Conservation (phyloP, 2,329 filamentous ascomycete genomes). For the Talaromyces sp. region DNA sequence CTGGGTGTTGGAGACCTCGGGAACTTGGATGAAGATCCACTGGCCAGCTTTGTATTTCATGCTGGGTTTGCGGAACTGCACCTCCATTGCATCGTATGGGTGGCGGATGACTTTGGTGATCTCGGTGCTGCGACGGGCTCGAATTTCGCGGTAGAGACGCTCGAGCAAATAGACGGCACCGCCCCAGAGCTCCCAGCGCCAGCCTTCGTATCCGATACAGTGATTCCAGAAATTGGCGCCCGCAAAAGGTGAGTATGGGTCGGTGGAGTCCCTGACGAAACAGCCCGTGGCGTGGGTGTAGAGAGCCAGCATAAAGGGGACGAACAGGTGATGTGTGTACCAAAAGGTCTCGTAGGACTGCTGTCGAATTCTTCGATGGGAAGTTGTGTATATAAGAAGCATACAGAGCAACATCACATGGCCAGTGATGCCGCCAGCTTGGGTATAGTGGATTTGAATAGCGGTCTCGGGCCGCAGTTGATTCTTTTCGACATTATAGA, state of each 20-base stretch:
- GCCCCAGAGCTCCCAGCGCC: slow-evolving; percentile 90
- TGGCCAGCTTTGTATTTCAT: slow-evolving; percentile 98
- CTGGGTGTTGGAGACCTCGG: slow-evolving; percentile 79
- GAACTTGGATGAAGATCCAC: slow-evolving; percentile 95
- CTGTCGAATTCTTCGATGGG: slow-evolving; percentile 87
- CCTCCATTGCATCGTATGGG: slow-evolving; percentile 94
- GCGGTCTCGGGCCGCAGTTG: slow-evolving; percentile 78
- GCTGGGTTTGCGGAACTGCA: slow-evolving; percentile 92
- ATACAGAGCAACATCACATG: slow-evolving; percentile 99
- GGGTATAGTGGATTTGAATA: slow-evolving; percentile 83
- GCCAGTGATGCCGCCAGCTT: slow-evolving; percentile 87
- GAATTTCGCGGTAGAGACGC: slow-evolving; percentile 84
- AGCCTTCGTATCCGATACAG: slow-evolving; percentile 91
- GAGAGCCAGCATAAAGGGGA: slow-evolving; percentile 86
- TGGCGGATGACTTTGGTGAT: slow-evolving; percentile 94
- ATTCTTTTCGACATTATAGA: slow-evolving; percentile 86
- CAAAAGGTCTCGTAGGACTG: slow-evolving; percentile 98
- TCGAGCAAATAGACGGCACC: slow-evolving; percentile 83
- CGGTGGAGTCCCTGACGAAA: slow-evolving; percentile 79
- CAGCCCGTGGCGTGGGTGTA: slow-evolving; percentile 96
- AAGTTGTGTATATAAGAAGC: slow-evolving; percentile 95
- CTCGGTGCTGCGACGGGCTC: slow-evolving; percentile 73
- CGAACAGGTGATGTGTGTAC: slow-evolving; percentile 99
- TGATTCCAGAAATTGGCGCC: slow-evolving; percentile 79
- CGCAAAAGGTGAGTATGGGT: slow-evolving; percentile 76